Conservation (phyloP, 768 basidiomycete species). For the Amanita polypyramis region DNA sequence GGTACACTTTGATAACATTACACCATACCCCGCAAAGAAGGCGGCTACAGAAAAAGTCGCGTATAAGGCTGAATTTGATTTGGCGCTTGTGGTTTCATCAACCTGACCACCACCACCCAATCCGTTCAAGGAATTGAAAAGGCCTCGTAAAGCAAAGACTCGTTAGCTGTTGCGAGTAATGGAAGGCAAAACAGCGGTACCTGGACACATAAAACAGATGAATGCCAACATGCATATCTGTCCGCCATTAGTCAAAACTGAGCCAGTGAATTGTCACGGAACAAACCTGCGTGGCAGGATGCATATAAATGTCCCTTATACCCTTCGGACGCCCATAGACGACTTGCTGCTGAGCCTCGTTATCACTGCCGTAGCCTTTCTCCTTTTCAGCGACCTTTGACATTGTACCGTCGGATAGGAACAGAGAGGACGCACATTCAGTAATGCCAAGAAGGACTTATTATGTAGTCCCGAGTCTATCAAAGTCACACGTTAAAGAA, state of each 20-base stretch:
- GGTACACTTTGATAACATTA: too few relatives aligned
- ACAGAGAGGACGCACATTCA: background rate
- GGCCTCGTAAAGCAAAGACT: conserved; percentile 32
- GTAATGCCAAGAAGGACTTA: too few relatives aligned
- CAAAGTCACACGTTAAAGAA: too few relatives aligned
- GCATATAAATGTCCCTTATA: conserved; percentile 44
- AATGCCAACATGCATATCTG: conserved; percentile 52
- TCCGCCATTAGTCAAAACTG: background rate
- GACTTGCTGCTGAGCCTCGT: conserved; percentile 17
- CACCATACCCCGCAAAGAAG: conserved; percentile 24
- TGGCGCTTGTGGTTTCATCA: conserved; percentile 53
- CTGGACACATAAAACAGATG: conserved; percentile 57
- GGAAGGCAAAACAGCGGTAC: conserved; percentile 22
- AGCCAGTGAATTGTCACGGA: background rate
- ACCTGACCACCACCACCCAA: conserved; percentile 74
- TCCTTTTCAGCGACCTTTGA: conserved; percentile 10
- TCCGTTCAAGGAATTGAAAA: conserved; percentile 74
- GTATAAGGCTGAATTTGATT: conserved; percentile 63
- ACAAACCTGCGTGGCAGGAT: conserved; percentile 40
- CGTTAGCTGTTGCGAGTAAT: background rate
- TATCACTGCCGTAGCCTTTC: conserved; percentile 15
- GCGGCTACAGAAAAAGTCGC: conserved; percentile 34
- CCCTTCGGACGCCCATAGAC: conserved; percentile 40
- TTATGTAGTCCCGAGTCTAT: too few relatives aligned
- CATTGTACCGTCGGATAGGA: conserved; percentile 1